phyloP scores from a whole-genome alignment of 176 grass and related monocot genomes.

The Hordeum vulgare region DNA sequence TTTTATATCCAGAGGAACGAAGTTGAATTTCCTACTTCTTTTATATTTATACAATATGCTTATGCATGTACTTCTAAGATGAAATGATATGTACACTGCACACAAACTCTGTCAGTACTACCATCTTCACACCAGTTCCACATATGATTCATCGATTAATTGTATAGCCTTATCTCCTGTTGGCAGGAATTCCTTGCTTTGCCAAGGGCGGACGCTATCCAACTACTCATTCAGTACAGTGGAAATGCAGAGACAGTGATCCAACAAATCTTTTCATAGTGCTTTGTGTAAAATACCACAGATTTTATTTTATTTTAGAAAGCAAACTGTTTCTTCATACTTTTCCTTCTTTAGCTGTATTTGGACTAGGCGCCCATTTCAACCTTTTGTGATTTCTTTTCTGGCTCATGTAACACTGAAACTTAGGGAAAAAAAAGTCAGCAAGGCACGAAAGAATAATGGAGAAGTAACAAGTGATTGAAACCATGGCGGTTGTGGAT shows the following conservation, averaged over 20 bases:
- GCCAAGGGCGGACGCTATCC: conserved; percentile 87
- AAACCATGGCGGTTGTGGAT: not conserved
- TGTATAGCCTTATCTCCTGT: not conserved
- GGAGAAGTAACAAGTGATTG: not conserved
- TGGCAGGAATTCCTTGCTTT: conserved; percentile 92
- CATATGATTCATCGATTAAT: not conserved
- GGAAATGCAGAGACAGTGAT: conserved; percentile 88
- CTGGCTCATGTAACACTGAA: not conserved
- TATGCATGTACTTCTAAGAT: not conserved
- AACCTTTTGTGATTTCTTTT: not conserved
- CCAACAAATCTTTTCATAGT: conserved; percentile 94
- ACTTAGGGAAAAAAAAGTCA: not conserved
- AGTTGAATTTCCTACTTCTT: not conserved
- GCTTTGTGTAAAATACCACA: conserved; percentile 21
- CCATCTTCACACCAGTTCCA: not conserved
- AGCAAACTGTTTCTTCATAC: conserved; percentile 25
- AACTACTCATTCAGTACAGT: conserved; percentile 83
- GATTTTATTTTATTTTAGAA: not conserved
- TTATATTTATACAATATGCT: not conserved
- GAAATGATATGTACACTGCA: not conserved
- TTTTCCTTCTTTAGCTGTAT: not conserved
- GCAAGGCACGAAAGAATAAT: not conserved
- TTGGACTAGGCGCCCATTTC: not conserved
- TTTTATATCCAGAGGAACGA: no score
- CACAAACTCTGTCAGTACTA: not conserved